Base-by-base conservation (phyloP, 257 asterid species). In the Salvia rosmarinus region DNA sequence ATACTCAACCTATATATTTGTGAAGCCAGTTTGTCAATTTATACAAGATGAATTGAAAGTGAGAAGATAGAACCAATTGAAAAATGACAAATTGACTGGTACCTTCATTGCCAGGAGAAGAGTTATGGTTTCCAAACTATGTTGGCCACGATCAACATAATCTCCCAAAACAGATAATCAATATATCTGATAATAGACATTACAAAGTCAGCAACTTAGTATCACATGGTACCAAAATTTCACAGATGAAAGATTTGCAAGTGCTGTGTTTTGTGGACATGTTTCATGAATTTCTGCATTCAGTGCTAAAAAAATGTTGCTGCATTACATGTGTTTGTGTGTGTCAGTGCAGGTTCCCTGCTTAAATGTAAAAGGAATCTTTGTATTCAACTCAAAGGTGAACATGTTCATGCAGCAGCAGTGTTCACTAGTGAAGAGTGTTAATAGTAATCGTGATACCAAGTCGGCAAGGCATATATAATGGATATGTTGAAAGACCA, bases 111-210 rank as follows among this genome's bases (percentile, higher is more conserved):
- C 96, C 67, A 95, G 80, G 82, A 95, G 99, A 87, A 95, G 98
- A 61, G 95, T 86, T 34, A 92, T 95, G 30, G 92, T 90, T 74
- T 95, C 99, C 94, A 95, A 79, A 85, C 98, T 95, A 82, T 95
- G 99, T 68, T 95, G 99, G 66, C 99, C 99, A 42, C 99, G 95
- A 76, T 95, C 99, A 81, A 94, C 99, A 82, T 94, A 94, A 84
- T 94, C 99, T 77, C 99, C 99, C 89, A 94, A 77, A 94, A 95
- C 78, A 95, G 96, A 82, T 95, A 91, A 77, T 95, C 99, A 65
- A 95, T 90, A 77, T 95, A 95, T 74, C 99, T 95, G 89, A 78
- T 88, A 89, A 82, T 34, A 69, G 70, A 70, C 75, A 85, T 77
- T 32, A 42, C 11, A 68, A 43, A 73, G 73, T 84, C 76, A 82